Evolutionary conservation across 2,329 filamentous ascomycete species (phyloP).

Genomic region (Domatiomyces catenatus): DNA sequence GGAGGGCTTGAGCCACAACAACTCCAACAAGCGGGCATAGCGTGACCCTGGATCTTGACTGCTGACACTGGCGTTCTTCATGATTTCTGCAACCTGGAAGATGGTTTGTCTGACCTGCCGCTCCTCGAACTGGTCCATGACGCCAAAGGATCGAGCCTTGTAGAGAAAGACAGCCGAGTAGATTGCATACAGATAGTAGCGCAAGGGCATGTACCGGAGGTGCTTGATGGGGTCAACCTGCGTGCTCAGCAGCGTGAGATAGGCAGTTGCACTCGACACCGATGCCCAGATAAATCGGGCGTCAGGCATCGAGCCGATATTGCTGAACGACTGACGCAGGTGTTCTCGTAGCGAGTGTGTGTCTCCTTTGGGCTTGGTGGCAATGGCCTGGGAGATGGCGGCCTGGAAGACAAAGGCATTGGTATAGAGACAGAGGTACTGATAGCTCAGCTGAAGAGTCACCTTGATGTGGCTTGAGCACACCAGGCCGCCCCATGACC

Average conservation of each 20-base stretch:
- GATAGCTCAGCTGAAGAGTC: conserved; percentile 53
- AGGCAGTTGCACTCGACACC: conserved; percentile 47
- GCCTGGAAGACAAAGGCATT: conserved; percentile 65
- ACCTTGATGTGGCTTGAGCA: conserved; percentile 53
- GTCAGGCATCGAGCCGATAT: conserved; percentile 45
- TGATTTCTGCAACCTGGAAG: conserved; percentile 41
- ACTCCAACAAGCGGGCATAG: conserved; percentile 44
- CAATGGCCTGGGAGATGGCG: conserved; percentile 40
- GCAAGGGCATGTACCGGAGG: conserved; percentile 48
- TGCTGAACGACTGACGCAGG: conserved; percentile 32
- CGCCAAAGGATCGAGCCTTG: conserved; percentile 46
- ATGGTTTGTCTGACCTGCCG: conserved; percentile 43
- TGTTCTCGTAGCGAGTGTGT: conserved; percentile 24
- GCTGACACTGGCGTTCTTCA: conserved; percentile 43
- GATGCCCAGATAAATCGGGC: conserved; percentile 53
- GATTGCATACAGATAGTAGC: conserved; percentile 47
- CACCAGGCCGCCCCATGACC: conserved; percentile 50
- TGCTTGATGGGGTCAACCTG: conserved; percentile 43
- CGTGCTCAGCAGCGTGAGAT: conserved; percentile 44
- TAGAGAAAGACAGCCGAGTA: conserved; percentile 52
- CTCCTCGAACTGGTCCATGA: conserved; percentile 40
- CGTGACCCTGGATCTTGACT: conserved; percentile 45
- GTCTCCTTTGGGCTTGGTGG: conserved; percentile 23
- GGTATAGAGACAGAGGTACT: conserved; percentile 57
- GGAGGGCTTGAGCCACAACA: conserved; percentile 38